Percentiles rank a stretch among this genome's conserved stretches.
These are phyloP conservation scores for Aquilaria malaccensis DNA, from an alignment of 345 rosid genomes.

Conservation along the genomic window DNA sequence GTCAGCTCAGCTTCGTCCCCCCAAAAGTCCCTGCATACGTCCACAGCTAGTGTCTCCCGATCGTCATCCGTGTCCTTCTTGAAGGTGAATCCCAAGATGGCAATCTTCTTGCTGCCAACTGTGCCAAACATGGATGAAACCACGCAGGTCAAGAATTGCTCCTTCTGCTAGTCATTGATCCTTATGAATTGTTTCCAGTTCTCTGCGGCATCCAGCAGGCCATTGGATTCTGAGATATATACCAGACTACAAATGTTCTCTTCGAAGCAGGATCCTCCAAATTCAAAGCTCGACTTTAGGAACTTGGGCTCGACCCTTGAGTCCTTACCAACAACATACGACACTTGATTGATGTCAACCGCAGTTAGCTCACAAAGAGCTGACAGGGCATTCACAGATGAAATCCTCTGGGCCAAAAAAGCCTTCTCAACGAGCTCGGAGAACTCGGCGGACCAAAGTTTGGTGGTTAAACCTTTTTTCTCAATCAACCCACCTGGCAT, in stretches of 20 bases:
- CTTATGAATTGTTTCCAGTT: conserved; percentile 84
- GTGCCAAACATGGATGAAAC: conserved; percentile 88
- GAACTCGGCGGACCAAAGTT: conserved; percentile 92
- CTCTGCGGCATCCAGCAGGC: conserved; percentile 63
- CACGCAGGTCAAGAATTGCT: conserved; percentile 57
- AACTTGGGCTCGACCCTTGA: conserved; percentile 74
- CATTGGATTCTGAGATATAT: conserved; percentile 78
- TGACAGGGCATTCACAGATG: conserved; percentile 84
- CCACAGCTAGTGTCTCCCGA: conserved; percentile 77
- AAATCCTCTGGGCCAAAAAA: conserved; percentile 79
- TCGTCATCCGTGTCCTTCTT: conserved; percentile 91
- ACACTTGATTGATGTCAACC: conserved; percentile 64
- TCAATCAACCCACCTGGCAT: conserved; percentile 81
- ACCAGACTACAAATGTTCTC: conserved; percentile 74
- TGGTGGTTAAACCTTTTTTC: conserved; percentile 54
- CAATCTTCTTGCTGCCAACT: conserved; percentile 65
- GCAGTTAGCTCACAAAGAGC: conserved; percentile 86
- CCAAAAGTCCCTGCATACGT: conserved; percentile 71
- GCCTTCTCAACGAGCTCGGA: conserved; percentile 88
- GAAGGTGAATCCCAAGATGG: conserved; percentile 74
- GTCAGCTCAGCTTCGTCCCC: conserved; percentile 63
- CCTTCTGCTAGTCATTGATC: conserved; percentile 78
- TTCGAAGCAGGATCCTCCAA: conserved; percentile 86
- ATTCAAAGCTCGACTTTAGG: conserved; percentile 77
- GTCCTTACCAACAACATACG: conserved; percentile 67